Percentiles rank a stretch among this genome's conserved stretches.
phyloP scores from a whole-genome alignment of 2,329 filamentous ascomycete species.

The Zymoseptoria crescenta region DNA sequence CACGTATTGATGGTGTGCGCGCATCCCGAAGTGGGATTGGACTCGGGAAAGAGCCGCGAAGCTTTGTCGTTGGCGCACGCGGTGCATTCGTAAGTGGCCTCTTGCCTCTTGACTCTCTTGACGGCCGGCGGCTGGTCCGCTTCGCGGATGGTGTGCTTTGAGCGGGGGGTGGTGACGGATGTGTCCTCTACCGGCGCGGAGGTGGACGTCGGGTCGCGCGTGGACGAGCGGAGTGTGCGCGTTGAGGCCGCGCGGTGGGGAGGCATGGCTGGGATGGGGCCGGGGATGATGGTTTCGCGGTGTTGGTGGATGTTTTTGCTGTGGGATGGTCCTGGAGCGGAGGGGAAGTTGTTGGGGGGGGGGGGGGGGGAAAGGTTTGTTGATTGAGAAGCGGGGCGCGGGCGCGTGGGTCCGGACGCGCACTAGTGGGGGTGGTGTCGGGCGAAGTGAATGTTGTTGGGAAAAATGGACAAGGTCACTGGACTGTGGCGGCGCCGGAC shows the following conservation, averaged over 20 bases:
- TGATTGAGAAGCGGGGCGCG: background rate
- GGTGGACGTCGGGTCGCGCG: too few relatives aligned
- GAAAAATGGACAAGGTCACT: background rate
- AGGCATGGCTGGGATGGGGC: too few relatives aligned
- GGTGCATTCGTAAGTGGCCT: constrained; percentile 14
- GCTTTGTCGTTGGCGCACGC: constrained; percentile 15
- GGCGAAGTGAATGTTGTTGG: background rate
- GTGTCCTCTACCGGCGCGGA: too few relatives aligned
- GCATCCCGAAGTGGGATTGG: constrained; percentile 30
- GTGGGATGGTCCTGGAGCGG: background rate
- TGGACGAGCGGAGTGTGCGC: too few relatives aligned
- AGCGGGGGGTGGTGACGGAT: too few relatives aligned
- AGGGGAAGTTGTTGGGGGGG: background rate
- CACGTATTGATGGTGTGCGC: constrained; percentile 32
- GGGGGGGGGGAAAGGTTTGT: background rate
- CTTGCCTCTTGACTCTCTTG: constrained; percentile 6
- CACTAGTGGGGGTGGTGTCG: background rate
- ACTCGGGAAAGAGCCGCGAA: constrained; percentile 25
- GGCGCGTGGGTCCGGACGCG: background rate
- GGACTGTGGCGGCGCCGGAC: background rate
- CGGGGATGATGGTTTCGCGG: background rate
- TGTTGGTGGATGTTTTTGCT: background rate
- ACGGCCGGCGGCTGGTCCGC: background rate
- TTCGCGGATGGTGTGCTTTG: background rate
- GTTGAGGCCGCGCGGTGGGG: too few relatives aligned